A percentile compares a stretch with the other conserved stretches of the same genome.
Conservation (phyloP, 345 rosid genomes). For the Euclidium syriacum region DNA sequence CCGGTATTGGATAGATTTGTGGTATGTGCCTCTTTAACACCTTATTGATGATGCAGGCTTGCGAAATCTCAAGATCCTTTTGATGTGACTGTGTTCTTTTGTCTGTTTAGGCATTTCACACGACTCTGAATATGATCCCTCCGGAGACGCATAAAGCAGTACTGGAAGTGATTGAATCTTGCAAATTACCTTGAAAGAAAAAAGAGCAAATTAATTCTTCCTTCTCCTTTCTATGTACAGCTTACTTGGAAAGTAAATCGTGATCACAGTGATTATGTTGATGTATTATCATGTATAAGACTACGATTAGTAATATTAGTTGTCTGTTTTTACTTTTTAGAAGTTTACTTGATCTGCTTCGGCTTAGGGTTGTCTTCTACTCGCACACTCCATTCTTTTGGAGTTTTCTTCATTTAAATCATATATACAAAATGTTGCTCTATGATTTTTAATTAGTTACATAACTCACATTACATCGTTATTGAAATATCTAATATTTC, state of each 20-base stretch:
- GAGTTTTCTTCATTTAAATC: slow-evolving; percentile 20
- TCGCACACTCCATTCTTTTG: slow-evolving; percentile 23
- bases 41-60: slow-evolving; percentile 1
- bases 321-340: slow-evolving; percentile 10
- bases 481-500: not conserved
- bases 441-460: not conserved
- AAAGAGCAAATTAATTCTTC: slow-evolving; percentile 24
- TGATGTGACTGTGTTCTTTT: not conserved
- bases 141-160: slow-evolving; percentile 92
- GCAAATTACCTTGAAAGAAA: slow-evolving; percentile 50
- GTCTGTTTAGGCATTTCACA: slow-evolving; percentile 70
- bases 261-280: slow-evolving; percentile 4
- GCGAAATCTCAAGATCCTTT: not conserved
- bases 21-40: slow-evolving; percentile 50
- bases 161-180: slow-evolving; percentile 85
- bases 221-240: slow-evolving; percentile 44
- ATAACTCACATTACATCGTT: not conserved
- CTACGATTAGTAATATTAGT: slow-evolving; percentile 18
- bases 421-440: slow-evolving; percentile 12
- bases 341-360: slow-evolving; percentile 12
- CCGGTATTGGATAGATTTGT: slow-evolving; percentile 97
- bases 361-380: slow-evolving; percentile 24
- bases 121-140: slow-evolving; percentile 84
- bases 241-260: slow-evolving; percentile 18
- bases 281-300: slow-evolving; percentile 19